phyloP scores from a whole-genome alignment of 192 early-diverging fungal species.

The Entrophospora sp. region DNA sequence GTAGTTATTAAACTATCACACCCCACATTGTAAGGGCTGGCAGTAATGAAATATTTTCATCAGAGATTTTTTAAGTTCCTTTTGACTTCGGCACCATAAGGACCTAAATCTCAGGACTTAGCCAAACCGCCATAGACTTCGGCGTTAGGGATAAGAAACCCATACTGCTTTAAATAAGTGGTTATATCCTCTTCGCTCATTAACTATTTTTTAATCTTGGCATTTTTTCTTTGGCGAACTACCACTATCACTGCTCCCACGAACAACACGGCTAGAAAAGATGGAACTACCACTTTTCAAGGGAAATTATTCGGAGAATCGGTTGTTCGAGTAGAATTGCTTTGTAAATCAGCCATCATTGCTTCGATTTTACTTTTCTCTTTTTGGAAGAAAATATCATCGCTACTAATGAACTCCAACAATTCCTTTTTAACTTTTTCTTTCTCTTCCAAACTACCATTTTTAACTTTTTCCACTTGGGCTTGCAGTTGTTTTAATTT shows the following conservation, averaged over 20 bases:
- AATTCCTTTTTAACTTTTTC: background rate
- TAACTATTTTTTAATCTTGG: background rate
- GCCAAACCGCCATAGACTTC: slow-evolving; percentile 52
- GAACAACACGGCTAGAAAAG: background rate
- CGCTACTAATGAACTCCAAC: background rate
- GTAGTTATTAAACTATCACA: slow-evolving; percentile 53
- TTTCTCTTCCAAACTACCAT: background rate
- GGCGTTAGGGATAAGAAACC: slow-evolving; percentile 49
- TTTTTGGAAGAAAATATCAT: background rate
- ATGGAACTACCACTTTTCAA: background rate
- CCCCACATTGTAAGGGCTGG: slow-evolving; percentile 46
- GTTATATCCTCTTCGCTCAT: background rate
- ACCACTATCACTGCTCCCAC: background rate
- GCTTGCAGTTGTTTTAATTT: background rate
- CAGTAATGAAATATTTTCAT: slow-evolving; percentile 45
- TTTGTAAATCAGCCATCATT: background rate
- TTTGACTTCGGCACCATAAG: slow-evolving; percentile 48
- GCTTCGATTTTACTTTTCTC: background rate
- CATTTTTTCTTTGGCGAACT: background rate
- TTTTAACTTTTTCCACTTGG: background rate
- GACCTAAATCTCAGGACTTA: slow-evolving; percentile 55
- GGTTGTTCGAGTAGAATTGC: background rate
- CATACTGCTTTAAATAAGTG: slow-evolving; percentile 34
- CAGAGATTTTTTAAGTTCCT: slow-evolving; percentile 49
- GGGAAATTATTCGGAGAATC: background rate